Evolutionary conservation across 345 rosid genomes (phyloP).

Genomic region (Heritiera littoralis): DNA sequence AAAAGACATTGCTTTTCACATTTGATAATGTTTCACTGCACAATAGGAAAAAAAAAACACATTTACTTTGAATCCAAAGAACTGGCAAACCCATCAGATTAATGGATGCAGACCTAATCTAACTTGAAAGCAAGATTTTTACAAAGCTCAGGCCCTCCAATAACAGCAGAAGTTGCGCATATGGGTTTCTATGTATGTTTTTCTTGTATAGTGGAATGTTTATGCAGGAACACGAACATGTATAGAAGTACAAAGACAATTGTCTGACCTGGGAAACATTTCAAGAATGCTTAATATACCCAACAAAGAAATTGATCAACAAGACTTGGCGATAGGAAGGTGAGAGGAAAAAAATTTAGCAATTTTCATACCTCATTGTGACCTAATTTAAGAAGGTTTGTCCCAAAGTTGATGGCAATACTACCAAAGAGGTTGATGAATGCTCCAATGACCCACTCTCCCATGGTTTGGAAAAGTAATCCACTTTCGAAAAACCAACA

Average conservation of each 20-base stretch:
- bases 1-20: background rate
- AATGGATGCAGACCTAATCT: constrained; percentile 2
- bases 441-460: constrained; percentile 99
- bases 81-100: background rate
- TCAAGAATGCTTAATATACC: background rate
- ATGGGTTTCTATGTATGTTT: background rate
- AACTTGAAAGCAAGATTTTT: background rate
- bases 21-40: background rate
- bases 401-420: constrained; percentile 97
- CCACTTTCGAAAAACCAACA: constrained; percentile 36
- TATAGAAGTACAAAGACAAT: background rate
- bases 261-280: background rate
- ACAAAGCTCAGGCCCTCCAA: background rate
- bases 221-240: background rate
- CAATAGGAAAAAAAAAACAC: background rate
- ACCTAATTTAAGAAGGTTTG: constrained; percentile 98
- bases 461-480: constrained; percentile 60
- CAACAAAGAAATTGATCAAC: background rate
- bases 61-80: background rate
- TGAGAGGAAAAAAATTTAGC: background rate
- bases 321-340: background rate
- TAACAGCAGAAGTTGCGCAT: background rate
- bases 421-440: constrained; percentile 92
- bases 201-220: background rate
- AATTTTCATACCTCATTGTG: constrained; percentile 69